These are phyloP conservation scores for Elymus sibiricus DNA, from an alignment of 176 grass and related monocot species.

Conservation along the genomic window DNA sequence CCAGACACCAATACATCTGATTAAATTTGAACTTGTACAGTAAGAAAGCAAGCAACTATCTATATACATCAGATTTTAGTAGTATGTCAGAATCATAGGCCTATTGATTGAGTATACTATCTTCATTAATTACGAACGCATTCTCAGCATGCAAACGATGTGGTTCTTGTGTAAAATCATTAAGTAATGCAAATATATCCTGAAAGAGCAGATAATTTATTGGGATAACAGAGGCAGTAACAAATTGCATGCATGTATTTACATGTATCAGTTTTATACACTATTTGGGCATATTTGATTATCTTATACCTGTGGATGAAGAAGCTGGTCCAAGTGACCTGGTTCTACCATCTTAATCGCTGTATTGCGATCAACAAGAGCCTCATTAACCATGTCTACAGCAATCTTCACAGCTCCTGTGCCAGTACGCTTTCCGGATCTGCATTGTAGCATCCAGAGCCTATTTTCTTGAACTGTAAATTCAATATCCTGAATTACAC, in stretches of 20 bases:
- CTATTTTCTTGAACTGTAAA: conserved; percentile 98
- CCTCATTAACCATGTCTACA: conserved; percentile 86
- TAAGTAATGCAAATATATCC: not conserved
- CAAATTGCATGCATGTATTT: not conserved
- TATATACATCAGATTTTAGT: conserved; percentile 3
- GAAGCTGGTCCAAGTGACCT: conserved; percentile 94
- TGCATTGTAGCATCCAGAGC: conserved; percentile 99
- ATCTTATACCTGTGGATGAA: conserved; percentile 89
- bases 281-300: not conserved
- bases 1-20: not conserved
- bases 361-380: conserved; percentile 50
- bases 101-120: not conserved
- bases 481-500: conserved; percentile 76
- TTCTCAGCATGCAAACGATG: not conserved
- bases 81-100: not conserved
- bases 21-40: not conserved
- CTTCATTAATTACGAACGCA: not conserved
- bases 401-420: conserved; percentile 89
- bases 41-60: not conserved
- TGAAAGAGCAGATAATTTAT: not conserved
- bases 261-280: not conserved
- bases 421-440: conserved; percentile 87
- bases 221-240: not conserved
- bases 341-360: conserved; percentile 97
- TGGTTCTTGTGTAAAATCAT: not conserved